Evolutionary conservation across 2,329 filamentous ascomycete genomes (phyloP).

Genomic region (Trichocomaceae sp.): DNA sequence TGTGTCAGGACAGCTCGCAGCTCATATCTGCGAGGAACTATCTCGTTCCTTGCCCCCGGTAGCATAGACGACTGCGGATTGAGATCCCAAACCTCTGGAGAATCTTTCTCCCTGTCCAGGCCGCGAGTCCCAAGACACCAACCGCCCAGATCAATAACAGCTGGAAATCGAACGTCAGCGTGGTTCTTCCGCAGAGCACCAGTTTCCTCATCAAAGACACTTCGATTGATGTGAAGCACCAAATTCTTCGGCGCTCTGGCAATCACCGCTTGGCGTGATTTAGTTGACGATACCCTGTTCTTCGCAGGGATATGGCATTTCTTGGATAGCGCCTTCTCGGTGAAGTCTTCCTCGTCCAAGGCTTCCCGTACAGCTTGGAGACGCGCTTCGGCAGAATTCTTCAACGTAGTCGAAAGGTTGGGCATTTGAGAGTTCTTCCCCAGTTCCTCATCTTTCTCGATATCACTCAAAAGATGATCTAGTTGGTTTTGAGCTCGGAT

Average conservation of each 20-base stretch:
- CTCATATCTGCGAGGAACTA: conserved; percentile 53
- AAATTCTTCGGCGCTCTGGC: conserved; percentile 74
- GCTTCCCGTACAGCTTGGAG: conserved; percentile 63
- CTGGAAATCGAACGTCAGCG: conserved; percentile 70
- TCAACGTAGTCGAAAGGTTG: conserved; percentile 32
- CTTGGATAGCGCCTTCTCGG: conserved; percentile 57
- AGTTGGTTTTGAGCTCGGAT: conserved; percentile 51
- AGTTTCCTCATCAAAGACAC: conserved; percentile 78
- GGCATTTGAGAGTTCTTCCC: conserved; percentile 20
- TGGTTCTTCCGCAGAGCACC: conserved; percentile 77
- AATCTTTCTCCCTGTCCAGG: conserved; percentile 24
- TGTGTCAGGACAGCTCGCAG: conserved; percentile 82
- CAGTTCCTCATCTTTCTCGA: conserved; percentile 33
- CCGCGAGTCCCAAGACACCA: conserved; percentile 68
- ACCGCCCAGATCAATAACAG: conserved; percentile 65
- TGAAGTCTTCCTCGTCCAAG: conserved; percentile 72
- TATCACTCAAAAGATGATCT: conserved; percentile 38
- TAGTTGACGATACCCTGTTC: conserved; percentile 67
- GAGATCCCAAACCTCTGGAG: conserved; percentile 62
- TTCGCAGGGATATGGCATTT: conserved; percentile 62
- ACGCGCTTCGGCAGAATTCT: conserved; percentile 42
- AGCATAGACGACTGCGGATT: conserved; percentile 70
- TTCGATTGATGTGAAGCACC: conserved; percentile 83
- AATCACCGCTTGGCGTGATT: conserved; percentile 83
- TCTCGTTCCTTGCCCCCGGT: conserved; percentile 52